Conservation (phyloP, 352 stramenopile species). For the Hyphochytrium catenoides region DNA sequence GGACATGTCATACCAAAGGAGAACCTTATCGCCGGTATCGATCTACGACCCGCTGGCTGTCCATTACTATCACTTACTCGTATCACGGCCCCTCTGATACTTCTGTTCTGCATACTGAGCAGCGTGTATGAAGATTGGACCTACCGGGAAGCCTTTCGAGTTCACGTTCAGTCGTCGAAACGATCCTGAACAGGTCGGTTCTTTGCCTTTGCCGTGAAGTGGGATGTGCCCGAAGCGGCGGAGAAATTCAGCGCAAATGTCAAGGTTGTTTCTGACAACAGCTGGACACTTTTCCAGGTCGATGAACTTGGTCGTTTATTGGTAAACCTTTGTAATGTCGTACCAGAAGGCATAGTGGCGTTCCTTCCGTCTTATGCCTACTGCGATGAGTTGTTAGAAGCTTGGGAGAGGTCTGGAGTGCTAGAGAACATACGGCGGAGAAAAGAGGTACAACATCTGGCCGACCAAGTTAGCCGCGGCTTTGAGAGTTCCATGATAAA, state of each 20-base stretch:
- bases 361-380: conserved; percentile 96
- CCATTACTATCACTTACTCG: too few relatives aligned
- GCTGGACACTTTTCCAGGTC: conserved; percentile 14
- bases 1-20: conserved; percentile 88
- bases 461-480: conserved; percentile 81
- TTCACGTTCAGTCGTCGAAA: conserved; percentile 69
- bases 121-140: conserved; percentile 30
- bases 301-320: conserved; percentile 84
- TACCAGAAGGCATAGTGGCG: conserved; percentile 84
- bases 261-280: conserved; percentile 29
- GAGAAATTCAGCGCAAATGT: conserved; percentile 10
- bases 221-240: too few relatives aligned
- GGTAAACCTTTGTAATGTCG: conserved; percentile 60
- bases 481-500: too few relatives aligned
- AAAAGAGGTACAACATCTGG: conserved; percentile 71
- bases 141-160: conserved; percentile 67
- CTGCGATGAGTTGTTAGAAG: conserved; percentile 41
- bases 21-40: conserved; percentile 61
- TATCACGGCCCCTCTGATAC: too few relatives aligned
- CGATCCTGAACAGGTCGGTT: conserved; percentile 2
- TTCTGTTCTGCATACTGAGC: conserved; percentile 9
- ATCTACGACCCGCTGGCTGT: neutral
- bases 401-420: neutral
- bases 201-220: too few relatives aligned
- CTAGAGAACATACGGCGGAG: too few relatives aligned